Evolutionary conservation across 2,329 filamentous ascomycete genomes (phyloP).

Genomic region (Westerdykella ornata): DNA sequence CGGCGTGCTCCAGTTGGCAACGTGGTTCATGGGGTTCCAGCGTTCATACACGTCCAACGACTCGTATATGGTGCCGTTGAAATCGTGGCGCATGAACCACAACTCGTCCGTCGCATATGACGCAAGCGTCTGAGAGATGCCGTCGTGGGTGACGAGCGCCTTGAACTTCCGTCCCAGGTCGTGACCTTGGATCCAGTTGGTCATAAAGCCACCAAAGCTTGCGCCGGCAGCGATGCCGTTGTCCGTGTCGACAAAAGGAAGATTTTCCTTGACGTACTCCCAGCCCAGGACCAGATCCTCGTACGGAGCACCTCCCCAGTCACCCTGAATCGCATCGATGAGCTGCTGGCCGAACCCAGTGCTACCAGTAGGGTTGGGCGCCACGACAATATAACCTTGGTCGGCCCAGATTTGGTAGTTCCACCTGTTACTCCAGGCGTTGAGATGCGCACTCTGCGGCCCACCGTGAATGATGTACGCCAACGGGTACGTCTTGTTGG

Average conservation of each 20-base stretch:
- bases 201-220: conserved; percentile 42
- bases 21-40: conserved; percentile 53
- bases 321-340: conserved; percentile 65
- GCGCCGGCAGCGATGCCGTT: conserved; percentile 70
- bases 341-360: conserved; percentile 78
- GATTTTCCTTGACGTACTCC: conserved; percentile 61
- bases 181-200: conserved; percentile 83
- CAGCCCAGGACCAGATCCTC: conserved; percentile 73
- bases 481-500: conserved; percentile 68
- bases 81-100: conserved; percentile 47
- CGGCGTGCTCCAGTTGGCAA: conserved; percentile 72
- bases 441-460: conserved; percentile 66
- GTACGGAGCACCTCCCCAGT: conserved; percentile 87
- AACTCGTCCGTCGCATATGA: conserved; percentile 46
- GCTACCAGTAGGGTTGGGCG: conserved; percentile 76
- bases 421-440: conserved; percentile 76
- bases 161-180: conserved; percentile 77
- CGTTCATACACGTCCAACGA: conserved; percentile 44
- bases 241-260: conserved; percentile 61
- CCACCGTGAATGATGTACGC: conserved; percentile 77
- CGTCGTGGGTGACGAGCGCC: conserved; percentile 81
- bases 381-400: conserved; percentile 76
- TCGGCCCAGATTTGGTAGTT: conserved; percentile 80
- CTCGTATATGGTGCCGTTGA: conserved; percentile 31
- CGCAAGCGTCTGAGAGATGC: conserved; percentile 59